phyloP scores from a whole-genome alignment of 2,329 filamentous ascomycete genomes.

The Fusarium heterosporum region DNA sequence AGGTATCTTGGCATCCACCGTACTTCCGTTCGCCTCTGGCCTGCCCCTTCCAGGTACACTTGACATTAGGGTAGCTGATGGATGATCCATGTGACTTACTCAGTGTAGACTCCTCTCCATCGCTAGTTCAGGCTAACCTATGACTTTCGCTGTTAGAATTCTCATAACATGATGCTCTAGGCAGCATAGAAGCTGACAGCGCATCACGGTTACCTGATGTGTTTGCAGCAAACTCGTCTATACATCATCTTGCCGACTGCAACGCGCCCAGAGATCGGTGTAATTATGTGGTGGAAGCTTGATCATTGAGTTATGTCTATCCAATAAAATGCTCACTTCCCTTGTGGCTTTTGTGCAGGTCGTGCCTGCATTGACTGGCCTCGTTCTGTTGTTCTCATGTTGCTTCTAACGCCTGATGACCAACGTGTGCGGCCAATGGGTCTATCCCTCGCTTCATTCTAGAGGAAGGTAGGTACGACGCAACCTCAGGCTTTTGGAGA shows the following conservation, averaged over 20 bases:
- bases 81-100: conserved; percentile 7
- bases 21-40: conserved; percentile 8
- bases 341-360: conserved; percentile 17
- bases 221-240: background rate
- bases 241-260: background rate
- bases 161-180: background rate
- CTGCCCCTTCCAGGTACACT: background rate
- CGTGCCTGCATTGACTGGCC: conserved; percentile 15
- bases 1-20: background rate
- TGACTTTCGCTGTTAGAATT: background rate
- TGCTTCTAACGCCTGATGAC: conserved; percentile 6
- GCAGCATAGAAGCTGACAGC: background rate
- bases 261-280: conserved; percentile 2
- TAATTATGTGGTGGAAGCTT: conserved; percentile 21
- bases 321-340: conserved; percentile 17
- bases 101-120: background rate
- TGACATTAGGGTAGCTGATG: conserved; percentile 6
- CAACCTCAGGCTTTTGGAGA: background rate
- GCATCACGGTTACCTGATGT: background rate
- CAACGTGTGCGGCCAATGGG: background rate
- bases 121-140: background rate
- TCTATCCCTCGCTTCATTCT: conserved; percentile 4
- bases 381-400: background rate
- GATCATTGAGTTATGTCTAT: background rate
- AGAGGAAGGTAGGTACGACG: background rate